These are phyloP conservation scores for Populus trichocarpa DNA, from an alignment of 441 rosid species.

Conservation along the genomic window DNA sequence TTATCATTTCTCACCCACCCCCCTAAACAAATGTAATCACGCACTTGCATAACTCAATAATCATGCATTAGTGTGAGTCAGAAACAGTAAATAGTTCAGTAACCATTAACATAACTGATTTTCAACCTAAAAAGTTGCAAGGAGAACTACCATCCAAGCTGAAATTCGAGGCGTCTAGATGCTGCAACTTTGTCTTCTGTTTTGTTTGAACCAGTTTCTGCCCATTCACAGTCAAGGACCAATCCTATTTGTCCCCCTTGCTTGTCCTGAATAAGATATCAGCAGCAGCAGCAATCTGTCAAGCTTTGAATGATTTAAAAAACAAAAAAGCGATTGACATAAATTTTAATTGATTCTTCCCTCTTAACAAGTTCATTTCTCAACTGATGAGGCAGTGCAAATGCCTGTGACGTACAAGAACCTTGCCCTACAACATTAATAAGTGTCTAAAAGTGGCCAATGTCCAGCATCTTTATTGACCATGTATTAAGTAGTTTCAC, in stretches of 20 bases:
- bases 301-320: conserved; percentile 7
- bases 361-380: not conserved
- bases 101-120: not conserved
- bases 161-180: conserved; percentile 81
- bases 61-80: not conserved
- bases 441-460: not conserved
- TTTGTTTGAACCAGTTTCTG: conserved; percentile 73
- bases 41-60: not conserved
- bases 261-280: conserved; percentile 46
- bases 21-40: not conserved
- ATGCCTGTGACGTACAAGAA: not conserved
- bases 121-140: not conserved
- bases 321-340: not conserved
- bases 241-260: conserved; percentile 87
- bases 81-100: not conserved
- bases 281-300: conserved; percentile 13
- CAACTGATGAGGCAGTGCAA: not conserved
- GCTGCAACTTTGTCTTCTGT: conserved; percentile 73
- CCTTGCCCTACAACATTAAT: not conserved
- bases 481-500: not conserved
- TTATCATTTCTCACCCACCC: not conserved
- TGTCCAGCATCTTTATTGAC: not conserved
- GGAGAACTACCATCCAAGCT: conserved; percentile 77
- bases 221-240: conserved; percentile 93
- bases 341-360: not conserved